Evolutionary conservation across 805 yeast genomes (phyloP), one percentile per base, ranked within the genome.

Genomic region (Candida chilensis): DNA sequence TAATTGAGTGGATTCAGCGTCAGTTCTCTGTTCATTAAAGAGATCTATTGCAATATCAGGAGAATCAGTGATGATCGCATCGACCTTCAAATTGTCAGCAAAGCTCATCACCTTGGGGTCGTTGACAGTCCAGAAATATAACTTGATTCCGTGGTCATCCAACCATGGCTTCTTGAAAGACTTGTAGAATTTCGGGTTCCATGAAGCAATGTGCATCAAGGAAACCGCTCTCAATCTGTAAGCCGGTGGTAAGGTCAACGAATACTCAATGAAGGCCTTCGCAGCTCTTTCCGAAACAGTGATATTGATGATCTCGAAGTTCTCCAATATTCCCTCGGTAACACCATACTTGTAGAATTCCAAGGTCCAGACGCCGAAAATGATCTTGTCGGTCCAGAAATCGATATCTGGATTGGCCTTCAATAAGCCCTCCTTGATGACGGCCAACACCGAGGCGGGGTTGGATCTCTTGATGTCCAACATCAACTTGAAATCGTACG

Each of bases 401-500:
- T 42, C 37, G 4, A 39, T 19, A 3, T 37, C 36, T 5, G 34
- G 26, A 14, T 32, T 20, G 19, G 28, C 35, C 15, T n/a, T 16
- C 5, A 31, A 20, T 24, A 57, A 35, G 2, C 43, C 39, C 7
- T 36, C 28, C 22, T 54, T 36, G 16, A 60, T 36, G 17, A 48
- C 24, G 3, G 39, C 41, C 21, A 40, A 42, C 11, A 60, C 36
- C n/a, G 27, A 9, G 8, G 33, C 31, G 17, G 52, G 46, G 33
- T 47, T 48, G 30, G 44, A 57, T 2, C 41, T 27, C 34, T 57
- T 57, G 18, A 57, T 46, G 36, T 57, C 64, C 24, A 57, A 37
- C 60, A 57, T 54, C 60, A 42, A 57, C 62, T 53, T 63, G 57
- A 46, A 59, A 43, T 31, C 64, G 47, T 37, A 50, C 42, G 29